Conservation (phyloP, 371 early-diverging fungal species). For the Mortierella sp. region DNA sequence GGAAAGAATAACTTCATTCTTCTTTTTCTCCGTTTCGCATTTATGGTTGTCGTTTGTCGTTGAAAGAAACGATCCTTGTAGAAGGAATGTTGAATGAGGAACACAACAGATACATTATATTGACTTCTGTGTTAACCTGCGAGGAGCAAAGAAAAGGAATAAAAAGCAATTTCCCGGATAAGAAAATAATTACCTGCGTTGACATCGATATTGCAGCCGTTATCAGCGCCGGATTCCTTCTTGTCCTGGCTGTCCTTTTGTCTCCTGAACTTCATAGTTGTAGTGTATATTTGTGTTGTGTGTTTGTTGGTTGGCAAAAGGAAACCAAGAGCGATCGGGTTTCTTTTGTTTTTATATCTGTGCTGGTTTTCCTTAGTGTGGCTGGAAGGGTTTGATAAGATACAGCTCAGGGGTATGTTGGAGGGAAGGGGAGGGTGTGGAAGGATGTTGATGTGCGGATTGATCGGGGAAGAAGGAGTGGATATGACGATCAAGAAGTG, state of each 20-base stretch:
- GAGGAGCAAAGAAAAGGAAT: neutral
- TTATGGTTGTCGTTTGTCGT: neutral
- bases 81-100: neutral
- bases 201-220: conserved; percentile 7
- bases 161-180: neutral
- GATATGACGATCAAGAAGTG: neutral
- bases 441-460: neutral
- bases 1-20: neutral
- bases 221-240: conserved; percentile 25
- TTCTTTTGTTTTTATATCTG: neutral
- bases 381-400: neutral
- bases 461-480: neutral
- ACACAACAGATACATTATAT: neutral
- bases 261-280: conserved; percentile 44
- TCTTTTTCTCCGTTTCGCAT: neutral
- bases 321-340: neutral
- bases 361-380: neutral
- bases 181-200: conserved; percentile 18
- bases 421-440: neutral
- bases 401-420: neutral
- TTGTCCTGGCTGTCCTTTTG: conserved; percentile 30
- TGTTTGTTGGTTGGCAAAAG: neutral
- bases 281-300: neutral
- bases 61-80: neutral
- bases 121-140: neutral